Conservation (phyloP, 495 filamentous ascomycete genomes). For the Saxophila tyrrhenica region DNA sequence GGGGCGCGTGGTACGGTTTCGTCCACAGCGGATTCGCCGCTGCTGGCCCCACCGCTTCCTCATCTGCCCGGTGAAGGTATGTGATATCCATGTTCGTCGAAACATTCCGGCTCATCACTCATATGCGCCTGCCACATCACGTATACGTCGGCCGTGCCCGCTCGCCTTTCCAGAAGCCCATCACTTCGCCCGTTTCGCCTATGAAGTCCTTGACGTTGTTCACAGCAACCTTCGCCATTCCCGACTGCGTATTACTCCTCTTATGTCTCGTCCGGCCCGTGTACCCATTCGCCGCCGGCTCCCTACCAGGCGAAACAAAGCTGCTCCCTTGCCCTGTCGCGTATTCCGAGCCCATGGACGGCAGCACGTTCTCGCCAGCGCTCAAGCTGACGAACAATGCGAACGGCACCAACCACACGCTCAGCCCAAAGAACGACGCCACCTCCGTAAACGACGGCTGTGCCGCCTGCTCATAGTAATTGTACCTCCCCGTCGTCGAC, state of each 20-base stretch:
- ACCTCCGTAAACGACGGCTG: constrained; percentile 88
- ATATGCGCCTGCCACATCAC: background rate
- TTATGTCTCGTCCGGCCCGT: constrained; percentile 22
- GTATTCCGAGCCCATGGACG: constrained; percentile 66
- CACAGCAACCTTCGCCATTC: constrained; percentile 83
- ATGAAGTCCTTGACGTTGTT: constrained; percentile 64
- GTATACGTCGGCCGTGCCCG: constrained; percentile 20
- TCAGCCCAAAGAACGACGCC: constrained; percentile 89
- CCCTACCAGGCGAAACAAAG: constrained; percentile 29
- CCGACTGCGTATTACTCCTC: constrained; percentile 42
- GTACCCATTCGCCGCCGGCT: constrained; percentile 15
- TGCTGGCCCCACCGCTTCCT: no score
- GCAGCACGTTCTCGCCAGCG: constrained; percentile 87
- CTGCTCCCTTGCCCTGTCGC: constrained; percentile 45
- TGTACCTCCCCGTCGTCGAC: constrained; percentile 3
- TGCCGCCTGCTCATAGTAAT: constrained; percentile 10
- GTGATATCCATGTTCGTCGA: background rate
- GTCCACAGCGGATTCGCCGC: no score
- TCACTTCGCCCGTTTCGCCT: constrained; percentile 55
- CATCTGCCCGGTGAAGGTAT: no score
- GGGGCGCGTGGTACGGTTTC: no score
- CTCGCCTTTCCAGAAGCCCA: constrained; percentile 58
- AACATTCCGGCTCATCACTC: background rate
- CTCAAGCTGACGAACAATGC: constrained; percentile 86
- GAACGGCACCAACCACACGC: constrained; percentile 94